Evolutionary conservation across 2,329 filamentous ascomycete species (phyloP).

Genomic region (Colletotrichum lentis): DNA sequence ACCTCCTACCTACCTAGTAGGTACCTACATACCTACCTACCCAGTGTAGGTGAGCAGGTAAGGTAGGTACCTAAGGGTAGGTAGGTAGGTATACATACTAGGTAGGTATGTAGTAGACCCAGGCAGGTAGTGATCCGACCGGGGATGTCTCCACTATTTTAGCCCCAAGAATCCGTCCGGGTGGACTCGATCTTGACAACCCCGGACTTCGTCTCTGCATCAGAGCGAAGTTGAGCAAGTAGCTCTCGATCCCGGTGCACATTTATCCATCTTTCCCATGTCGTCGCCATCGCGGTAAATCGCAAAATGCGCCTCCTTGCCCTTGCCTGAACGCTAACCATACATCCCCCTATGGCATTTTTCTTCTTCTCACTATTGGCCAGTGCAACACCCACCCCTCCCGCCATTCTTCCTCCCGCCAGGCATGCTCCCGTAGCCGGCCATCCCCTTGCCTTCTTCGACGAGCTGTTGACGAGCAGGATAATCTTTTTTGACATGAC

Average conservation of each 20-base stretch:
- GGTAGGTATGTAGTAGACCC: too few species aligned
- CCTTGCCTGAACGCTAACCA: background rate
- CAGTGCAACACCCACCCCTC: background rate
- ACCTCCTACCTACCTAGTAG: background rate
- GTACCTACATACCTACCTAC: too few species aligned
- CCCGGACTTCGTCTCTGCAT: slow-evolving; percentile 32
- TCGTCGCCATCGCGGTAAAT: slow-evolving; percentile 28
- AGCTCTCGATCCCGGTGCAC: slow-evolving; percentile 23
- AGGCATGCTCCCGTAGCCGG: slow-evolving; percentile 6
- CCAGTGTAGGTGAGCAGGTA: too few species aligned
- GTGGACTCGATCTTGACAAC: slow-evolving; percentile 32
- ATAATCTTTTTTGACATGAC: slow-evolving; percentile 4
- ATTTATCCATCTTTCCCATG: slow-evolving; percentile 25
- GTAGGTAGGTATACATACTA: too few species aligned
- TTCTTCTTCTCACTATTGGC: background rate
- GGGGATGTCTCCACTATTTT: slow-evolving; percentile 7
- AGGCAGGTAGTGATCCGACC: background rate
- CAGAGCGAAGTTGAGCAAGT: slow-evolving; percentile 4
- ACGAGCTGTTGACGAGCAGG: background rate
- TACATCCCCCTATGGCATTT: background rate
- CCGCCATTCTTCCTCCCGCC: background rate
- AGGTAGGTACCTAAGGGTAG: too few species aligned
- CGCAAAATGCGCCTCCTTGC: background rate
- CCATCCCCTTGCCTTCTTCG: slow-evolving; percentile 12
- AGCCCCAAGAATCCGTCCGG: slow-evolving; percentile 24